A percentile compares a stretch with the other conserved stretches of the same genome.
Conservation (phyloP, 768 basidiomycete species). For the Kwoniella dendrophila region DNA sequence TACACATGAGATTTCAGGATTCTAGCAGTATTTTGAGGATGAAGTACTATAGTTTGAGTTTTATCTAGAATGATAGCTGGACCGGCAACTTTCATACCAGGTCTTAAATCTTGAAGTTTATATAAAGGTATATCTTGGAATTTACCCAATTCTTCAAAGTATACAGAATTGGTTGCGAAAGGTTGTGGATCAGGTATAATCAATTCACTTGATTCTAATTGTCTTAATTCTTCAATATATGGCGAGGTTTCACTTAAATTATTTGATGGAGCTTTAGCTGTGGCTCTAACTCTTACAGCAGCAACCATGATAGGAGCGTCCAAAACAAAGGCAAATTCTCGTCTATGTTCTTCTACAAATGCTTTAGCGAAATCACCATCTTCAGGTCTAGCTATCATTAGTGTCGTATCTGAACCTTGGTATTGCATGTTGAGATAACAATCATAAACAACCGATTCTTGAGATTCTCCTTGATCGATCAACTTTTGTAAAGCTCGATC, state of each 20-base stretch:
- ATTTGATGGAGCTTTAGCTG: conserved; percentile 18
- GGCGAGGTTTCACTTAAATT: conserved; percentile 28
- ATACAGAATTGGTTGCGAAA: conserved; percentile 31
- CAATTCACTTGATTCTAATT: conserved; percentile 21
- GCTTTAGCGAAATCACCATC: conserved; percentile 74
- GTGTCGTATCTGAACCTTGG: conserved; percentile 67
- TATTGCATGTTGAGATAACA: conserved; percentile 46
- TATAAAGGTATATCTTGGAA: conserved; percentile 33
- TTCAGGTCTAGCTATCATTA: conserved; percentile 70
- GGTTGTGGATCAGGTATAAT: conserved; percentile 4
- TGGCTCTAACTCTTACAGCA: conserved; percentile 39
- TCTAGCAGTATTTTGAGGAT: conserved; percentile 54
- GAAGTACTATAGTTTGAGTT: conserved; percentile 90
- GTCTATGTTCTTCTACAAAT: conserved; percentile 59
- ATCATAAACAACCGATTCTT: conserved; percentile 29
- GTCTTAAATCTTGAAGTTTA: conserved; percentile 28
- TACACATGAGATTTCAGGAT: conserved; percentile 38
- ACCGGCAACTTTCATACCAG: conserved; percentile 58
- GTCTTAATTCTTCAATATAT: conserved; percentile 30
- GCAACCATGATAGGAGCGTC: conserved; percentile 57
- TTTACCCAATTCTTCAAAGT: conserved; percentile 38
- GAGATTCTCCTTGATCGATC: conserved; percentile 31
- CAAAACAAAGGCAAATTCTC: conserved; percentile 58
- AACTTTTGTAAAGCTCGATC: conserved; percentile 31
- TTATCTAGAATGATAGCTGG: conserved; percentile 94